phyloP scores from a whole-genome alignment of 305 asterid genomes.

The Solanum chacoense region DNA sequence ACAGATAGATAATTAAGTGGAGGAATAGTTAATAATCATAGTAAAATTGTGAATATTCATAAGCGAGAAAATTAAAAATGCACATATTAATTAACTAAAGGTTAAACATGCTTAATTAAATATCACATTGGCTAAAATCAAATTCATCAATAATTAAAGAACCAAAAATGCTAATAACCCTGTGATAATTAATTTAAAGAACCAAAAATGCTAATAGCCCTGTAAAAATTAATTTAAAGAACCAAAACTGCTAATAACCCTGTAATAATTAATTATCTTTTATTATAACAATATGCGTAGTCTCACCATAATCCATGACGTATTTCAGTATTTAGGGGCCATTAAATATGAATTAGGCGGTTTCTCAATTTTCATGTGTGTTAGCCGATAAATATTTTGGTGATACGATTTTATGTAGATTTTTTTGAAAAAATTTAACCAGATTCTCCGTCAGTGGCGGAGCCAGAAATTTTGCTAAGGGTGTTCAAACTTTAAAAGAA shows the following conservation, averaged over 20 bases:
- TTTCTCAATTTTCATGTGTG: not conserved
- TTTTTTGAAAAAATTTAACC: not conserved
- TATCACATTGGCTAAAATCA: not conserved
- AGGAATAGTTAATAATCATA: not conserved
- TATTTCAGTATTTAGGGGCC: not conserved
- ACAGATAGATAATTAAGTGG: not conserved
- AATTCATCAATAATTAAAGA: not conserved
- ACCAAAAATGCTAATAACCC: not conserved
- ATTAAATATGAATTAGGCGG: not conserved
- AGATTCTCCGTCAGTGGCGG: not conserved
- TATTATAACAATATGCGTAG: not conserved
- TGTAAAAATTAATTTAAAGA: not conserved
- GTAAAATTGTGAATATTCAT: not conserved
- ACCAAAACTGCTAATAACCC: not conserved
- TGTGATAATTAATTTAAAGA: not conserved
- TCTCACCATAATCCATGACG: not conserved
- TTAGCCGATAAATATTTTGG: not conserved
- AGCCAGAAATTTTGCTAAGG: not conserved
- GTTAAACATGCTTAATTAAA: not conserved
- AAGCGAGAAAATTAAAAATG: not conserved
- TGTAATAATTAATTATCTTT: not conserved
- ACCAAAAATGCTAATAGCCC: not conserved
- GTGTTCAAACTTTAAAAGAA: not conserved
- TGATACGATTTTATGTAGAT: accelerated
- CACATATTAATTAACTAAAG: not conserved